Percentiles rank a stretch among this genome's conserved stretches.
Conservation (phyloP, 148 eudicot species). For the Rhododendron molle region DNA sequence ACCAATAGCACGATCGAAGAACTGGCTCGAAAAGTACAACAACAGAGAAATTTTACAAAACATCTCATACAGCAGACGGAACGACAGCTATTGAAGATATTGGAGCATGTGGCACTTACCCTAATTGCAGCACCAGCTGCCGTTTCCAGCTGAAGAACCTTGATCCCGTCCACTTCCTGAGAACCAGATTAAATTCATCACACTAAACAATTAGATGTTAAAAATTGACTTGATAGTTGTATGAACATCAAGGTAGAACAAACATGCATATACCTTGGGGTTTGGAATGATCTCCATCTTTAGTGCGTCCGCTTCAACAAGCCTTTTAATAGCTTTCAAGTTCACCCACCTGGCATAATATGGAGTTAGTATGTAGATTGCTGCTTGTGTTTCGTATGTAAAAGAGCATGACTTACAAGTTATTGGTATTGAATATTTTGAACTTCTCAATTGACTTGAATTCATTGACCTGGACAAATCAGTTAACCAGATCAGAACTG, state of each 20-base stretch:
- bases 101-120: slow-evolving; percentile 37
- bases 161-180: slow-evolving; percentile 91
- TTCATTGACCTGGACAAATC: slow-evolving; percentile 70
- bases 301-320: slow-evolving; percentile 81
- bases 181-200: slow-evolving; percentile 18
- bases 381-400: neutral
- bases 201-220: neutral
- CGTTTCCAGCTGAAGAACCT: slow-evolving; percentile 97
- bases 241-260: neutral
- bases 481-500: slow-evolving; percentile 1
- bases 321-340: slow-evolving; percentile 80
- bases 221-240: neutral
- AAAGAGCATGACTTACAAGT: slow-evolving; percentile 42
- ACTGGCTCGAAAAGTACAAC: slow-evolving; percentile 27
- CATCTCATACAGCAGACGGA: neutral
- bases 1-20: slow-evolving; percentile 84
- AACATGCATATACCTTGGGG: slow-evolving; percentile 79
- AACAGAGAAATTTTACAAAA: neutral
- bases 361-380: neutral
- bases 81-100: neutral
- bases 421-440: slow-evolving; percentile 99
- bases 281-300: slow-evolving; percentile 99
- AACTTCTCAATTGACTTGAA: slow-evolving; percentile 99
- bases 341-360: slow-evolving; percentile 78
- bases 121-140: slow-evolving; percentile 99